Conservation (phyloP, 2,329 filamentous ascomycete genomes). For the Acrocalymma vagum region DNA sequence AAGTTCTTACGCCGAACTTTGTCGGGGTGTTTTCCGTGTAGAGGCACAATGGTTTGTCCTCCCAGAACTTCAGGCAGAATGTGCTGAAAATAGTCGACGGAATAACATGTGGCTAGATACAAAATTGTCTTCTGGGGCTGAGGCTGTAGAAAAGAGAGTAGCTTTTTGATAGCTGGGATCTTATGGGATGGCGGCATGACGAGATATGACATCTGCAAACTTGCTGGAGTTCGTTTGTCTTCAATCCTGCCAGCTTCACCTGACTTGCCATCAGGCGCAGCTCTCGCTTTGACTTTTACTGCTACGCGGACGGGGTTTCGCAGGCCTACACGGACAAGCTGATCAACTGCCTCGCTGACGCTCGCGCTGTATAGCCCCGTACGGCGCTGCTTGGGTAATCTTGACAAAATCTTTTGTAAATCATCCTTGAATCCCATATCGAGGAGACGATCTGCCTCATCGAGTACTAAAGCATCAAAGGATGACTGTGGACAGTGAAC, state of each 20-base stretch:
- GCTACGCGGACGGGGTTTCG: slow-evolving; percentile 95
- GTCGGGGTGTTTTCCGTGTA: slow-evolving; percentile 92
- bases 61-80: slow-evolving; percentile 79
- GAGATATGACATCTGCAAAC: slow-evolving; percentile 90
- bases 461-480: slow-evolving; percentile 90
- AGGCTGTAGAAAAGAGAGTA: slow-evolving; percentile 75
- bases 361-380: slow-evolving; percentile 95
- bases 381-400: slow-evolving; percentile 89
- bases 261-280: slow-evolving; percentile 35
- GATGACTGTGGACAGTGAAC: slow-evolving; percentile 88
- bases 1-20: slow-evolving; percentile 92
- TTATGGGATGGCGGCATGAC: slow-evolving; percentile 80
- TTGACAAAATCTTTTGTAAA: slow-evolving; percentile 81
- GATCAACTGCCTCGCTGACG: slow-evolving; percentile 92
- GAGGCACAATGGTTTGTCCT: slow-evolving; percentile 74
- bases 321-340: slow-evolving; percentile 90
- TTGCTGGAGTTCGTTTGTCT: slow-evolving; percentile 89
- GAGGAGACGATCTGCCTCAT: slow-evolving; percentile 91
- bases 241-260: slow-evolving; percentile 70
- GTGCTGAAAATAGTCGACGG: slow-evolving; percentile 92
- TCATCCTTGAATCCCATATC: slow-evolving; percentile 95
- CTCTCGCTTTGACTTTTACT: slow-evolving; percentile 78
- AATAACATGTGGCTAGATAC: slow-evolving; percentile 92
- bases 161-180: slow-evolving; percentile 74
- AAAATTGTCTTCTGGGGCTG: slow-evolving; percentile 85